Base-by-base conservation (phyloP, 805 yeast genomes). In the Starmera dryadoides region DNA sequence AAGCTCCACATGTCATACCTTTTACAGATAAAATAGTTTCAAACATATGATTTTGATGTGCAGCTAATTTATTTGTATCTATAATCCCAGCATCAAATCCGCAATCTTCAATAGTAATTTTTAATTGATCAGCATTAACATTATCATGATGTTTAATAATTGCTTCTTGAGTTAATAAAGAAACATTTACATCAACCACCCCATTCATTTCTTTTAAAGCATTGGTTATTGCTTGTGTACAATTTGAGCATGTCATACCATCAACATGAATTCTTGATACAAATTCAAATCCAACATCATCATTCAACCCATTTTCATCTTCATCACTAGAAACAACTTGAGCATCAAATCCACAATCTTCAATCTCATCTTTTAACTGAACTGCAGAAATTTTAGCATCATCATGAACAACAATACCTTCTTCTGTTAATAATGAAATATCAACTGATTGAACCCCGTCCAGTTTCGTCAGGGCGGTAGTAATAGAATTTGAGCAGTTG, bases 1-100 rank as follows among this genome's bases (percentile, higher is more conserved):
- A 91, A 1, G 95, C 74, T 2, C 93, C 81, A 55, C 97, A 91
- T 2, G 98, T 89, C 97, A 89, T 91, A 2, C 97, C 97, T 36
- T 45, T 44, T 25, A 55, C 47, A 6, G 51, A 40, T 4, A 55
- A 40, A 16, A 48, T 41, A 4, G 59, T 52, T 5, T 35, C 37
- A 16, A 35, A 19, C 18, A 3, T 3, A 7, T 20, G 22, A 32
- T 34, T 11, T 19, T 25, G 40, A 36, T 37, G 19, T 12, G 23
- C 7, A 16, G 33, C 12, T 12, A 18, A 7, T 9, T 33, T 32
- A 14, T 20, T 32, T 6, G 34, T 14, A 9, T 32, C 34, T 6
- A 32, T n/a, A 19, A 32, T 25, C 11, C 12, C 15, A n/a, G 34
- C 34, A 32, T 32, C 34, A 20, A 32, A 86, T 6, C 95, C 95